Conservation (phyloP, 108 stramenopile species). For the Discostella stelligeroides region DNA sequence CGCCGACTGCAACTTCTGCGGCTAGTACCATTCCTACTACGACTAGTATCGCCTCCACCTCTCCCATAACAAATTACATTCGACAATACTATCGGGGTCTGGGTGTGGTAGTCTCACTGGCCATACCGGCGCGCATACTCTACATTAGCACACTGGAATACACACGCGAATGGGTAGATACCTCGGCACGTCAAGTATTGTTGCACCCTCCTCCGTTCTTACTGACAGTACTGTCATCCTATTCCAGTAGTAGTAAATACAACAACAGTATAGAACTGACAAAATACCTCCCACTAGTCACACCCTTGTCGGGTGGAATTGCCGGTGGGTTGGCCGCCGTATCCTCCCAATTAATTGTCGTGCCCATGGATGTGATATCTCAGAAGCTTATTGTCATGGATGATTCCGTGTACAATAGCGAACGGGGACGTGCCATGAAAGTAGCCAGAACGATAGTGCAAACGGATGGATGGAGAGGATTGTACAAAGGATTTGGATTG, state of each 20-base stretch:
- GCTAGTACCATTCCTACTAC: too few species aligned
- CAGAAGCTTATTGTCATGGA: slow-evolving; percentile 61
- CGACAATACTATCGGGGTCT: slow-evolving; percentile 54
- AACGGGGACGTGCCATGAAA: slow-evolving; percentile 34
- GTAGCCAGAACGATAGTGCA: slow-evolving; percentile 40
- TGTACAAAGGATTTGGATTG: slow-evolving; percentile 59
- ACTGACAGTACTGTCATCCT: slow-evolving; percentile 13
- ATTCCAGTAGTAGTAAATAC: too few species aligned
- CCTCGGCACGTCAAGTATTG: slow-evolving; percentile 23
- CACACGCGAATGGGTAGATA: slow-evolving; percentile 41
- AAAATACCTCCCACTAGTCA: slow-evolving; percentile 32
- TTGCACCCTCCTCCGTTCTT: slow-evolving; percentile 38
- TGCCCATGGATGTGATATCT: slow-evolving; percentile 67
- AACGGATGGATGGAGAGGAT: too few species aligned
- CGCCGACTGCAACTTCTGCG: too few species aligned
- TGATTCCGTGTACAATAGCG: slow-evolving; percentile 12
- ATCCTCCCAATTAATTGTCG: slow-evolving; percentile 54
- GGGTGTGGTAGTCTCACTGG: slow-evolving; percentile 52
- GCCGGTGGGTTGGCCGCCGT: slow-evolving; percentile 61
- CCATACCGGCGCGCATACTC: slow-evolving; percentile 52
- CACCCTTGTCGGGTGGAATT: slow-evolving; percentile 52
- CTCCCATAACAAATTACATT: too few species aligned
- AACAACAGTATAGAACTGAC: slow-evolving; percentile 21
- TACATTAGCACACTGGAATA: slow-evolving; percentile 52
- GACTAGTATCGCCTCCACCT: too few species aligned